Conservation (phyloP, 2,329 filamentous ascomycete species). For the Dichotomopilus funicola region DNA sequence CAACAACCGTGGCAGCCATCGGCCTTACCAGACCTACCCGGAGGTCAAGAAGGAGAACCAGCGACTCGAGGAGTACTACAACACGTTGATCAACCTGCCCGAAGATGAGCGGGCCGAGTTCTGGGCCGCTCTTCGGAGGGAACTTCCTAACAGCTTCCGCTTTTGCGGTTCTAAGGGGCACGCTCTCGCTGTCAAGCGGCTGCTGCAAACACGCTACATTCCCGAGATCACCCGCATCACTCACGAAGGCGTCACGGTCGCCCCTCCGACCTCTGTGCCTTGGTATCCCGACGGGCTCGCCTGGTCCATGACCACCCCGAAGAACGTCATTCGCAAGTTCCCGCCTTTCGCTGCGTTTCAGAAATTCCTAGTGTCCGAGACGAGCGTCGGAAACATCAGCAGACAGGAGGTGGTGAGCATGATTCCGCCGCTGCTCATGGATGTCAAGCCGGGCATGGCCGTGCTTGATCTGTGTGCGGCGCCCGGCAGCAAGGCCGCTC, state of each 20-base stretch:
- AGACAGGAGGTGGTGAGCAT: constrained; percentile 97
- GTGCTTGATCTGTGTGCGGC: constrained; percentile 95
- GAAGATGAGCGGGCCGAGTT: constrained; percentile 74
- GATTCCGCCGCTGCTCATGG: constrained; percentile 93
- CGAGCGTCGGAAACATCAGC: constrained; percentile 93
- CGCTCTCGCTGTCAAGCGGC: constrained; percentile 84
- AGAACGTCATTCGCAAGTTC: constrained; percentile 90
- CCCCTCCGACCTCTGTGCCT: constrained; percentile 71
- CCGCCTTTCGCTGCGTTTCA: constrained; percentile 93
- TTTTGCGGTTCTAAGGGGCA: constrained; percentile 95
- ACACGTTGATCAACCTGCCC: constrained; percentile 65
- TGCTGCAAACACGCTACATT: constrained; percentile 81
- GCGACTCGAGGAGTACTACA: constrained; percentile 81
- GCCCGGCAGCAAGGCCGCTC: constrained; percentile 92
- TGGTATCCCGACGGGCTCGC: constrained; percentile 96
- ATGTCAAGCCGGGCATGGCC: constrained; percentile 83
- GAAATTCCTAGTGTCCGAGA: constrained; percentile 96
- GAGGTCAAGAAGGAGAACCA: constrained; percentile 73
- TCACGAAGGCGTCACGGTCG: constrained; percentile 74
- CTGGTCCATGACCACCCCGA: constrained; percentile 97
- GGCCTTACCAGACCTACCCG: constrained; percentile 44
- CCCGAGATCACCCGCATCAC: constrained; percentile 82
- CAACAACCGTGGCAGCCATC: constrained; percentile 31
- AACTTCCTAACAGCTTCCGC: constrained; percentile 93
- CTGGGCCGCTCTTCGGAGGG: constrained; percentile 75